Evolutionary conservation across 2,329 filamentous ascomycete species (phyloP), one percentile per base, ranked within the genome.

Genomic region (Fusarium kyushuense): DNA sequence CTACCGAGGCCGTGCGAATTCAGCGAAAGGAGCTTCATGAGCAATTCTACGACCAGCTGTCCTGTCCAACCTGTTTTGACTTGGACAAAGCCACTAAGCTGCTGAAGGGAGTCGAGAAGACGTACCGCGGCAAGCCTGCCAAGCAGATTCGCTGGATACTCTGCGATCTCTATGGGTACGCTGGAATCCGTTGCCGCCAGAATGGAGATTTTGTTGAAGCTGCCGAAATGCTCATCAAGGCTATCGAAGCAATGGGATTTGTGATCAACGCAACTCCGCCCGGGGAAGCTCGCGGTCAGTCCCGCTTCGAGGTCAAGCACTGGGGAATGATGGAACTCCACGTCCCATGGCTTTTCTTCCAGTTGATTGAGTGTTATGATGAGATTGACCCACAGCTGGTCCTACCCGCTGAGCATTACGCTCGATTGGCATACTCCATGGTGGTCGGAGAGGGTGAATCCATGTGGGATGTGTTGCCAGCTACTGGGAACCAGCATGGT

Each of bases 271-370:
- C 49, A 11, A 45, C 49, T 14, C 5, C 21, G 2, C 29, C 49
- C 3, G 38, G 23, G 0, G 21, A 19, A 3, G 8, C 14, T 1
- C 25, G 27, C 14, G 29, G 23, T 2, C 19, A 43, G 3, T 29
- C 49, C n/a, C 49, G 29, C 0, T 45, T 53, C 4, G 49, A 53
- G 14, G 29, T 53, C 16, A 53, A 53, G 38, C 49, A 53, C 2
- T 53, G 49, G 49, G 49, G 49, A 3, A 32, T 53, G 49, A 25
- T 53, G 36, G 49, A 53, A 6, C 29, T 43, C 16, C 13, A 25
- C 1, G 5, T 53, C 12, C 49, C 49, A 4, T 53, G 49, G 49
- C 27, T 53, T 1, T 53, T 53, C 8, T 53, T 53, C 1, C 49
- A 53, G 8, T 13, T 53, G 12, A 32, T 53, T 3, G 38, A 53